Evolutionary conservation across 2,329 filamentous ascomycete genomes (phyloP).

Genomic region (Aspergillus oerlinghausenensis): DNA sequence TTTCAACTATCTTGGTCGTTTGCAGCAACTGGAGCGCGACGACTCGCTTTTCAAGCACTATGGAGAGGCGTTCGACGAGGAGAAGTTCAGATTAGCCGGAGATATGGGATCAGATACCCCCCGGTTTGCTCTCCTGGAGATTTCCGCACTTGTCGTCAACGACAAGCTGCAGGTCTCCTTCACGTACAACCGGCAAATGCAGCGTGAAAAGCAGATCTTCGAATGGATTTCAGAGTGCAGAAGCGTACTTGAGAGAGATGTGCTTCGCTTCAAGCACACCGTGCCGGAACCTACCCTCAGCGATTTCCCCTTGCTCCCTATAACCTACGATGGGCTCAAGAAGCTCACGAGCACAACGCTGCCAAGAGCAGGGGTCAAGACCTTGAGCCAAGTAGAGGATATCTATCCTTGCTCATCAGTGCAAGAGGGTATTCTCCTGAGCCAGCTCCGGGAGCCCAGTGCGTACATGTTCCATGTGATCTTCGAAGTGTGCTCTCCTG

Average conservation of each 20-base stretch:
- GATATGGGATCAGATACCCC: conserved; percentile 43
- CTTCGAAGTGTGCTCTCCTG: conserved; percentile 27
- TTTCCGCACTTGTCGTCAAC: conserved; percentile 46
- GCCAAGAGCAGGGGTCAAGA: conserved; percentile 30
- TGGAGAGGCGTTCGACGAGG: conserved; percentile 29
- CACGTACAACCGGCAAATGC: conserved; percentile 47
- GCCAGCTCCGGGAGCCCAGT: conserved; percentile 31
- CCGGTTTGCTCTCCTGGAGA: conserved; percentile 48
- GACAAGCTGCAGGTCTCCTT: conserved; percentile 47
- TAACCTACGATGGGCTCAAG: conserved; percentile 38
- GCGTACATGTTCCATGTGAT: conserved; percentile 35
- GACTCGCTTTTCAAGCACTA: conserved; percentile 41
- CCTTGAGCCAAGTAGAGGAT: conserved; percentile 27
- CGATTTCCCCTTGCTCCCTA: conserved; percentile 42
- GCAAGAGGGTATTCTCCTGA: conserved; percentile 36
- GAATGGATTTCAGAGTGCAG: conserved; percentile 42
- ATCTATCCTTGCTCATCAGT: conserved; percentile 35
- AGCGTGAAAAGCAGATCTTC: conserved; percentile 39
- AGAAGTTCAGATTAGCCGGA: conserved; percentile 32
- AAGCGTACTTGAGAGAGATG: conserved; percentile 29
- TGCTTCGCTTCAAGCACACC: conserved; percentile 21
- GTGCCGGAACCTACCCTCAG: conserved; percentile 34
- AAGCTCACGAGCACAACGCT: conserved; percentile 33
- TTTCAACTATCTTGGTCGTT: conserved; percentile 38
- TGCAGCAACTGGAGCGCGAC: conserved; percentile 43